Conservation (phyloP, 2,329 filamentous ascomycete species). For the Lachnellula arida region DNA sequence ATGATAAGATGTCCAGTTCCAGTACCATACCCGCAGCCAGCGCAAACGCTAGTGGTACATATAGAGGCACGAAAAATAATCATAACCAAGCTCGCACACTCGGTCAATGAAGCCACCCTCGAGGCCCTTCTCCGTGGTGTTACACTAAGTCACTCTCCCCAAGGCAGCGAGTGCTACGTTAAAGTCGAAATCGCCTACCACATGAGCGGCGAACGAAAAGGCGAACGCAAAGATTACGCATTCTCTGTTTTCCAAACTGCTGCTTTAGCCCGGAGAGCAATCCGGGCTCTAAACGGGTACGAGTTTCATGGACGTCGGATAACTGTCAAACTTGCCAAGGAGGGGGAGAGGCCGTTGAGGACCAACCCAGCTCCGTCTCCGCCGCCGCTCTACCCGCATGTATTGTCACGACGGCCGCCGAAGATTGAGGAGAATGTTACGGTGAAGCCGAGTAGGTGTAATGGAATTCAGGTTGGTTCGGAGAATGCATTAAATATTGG, state of each 20-base stretch:
- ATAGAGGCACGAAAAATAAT: constrained; percentile 23
- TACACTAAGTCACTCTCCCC: not conserved
- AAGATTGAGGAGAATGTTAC: not conserved
- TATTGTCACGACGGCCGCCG: no score
- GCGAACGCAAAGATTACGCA: constrained; percentile 15
- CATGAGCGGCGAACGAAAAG: constrained; percentile 9
- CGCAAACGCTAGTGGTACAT: constrained; percentile 1
- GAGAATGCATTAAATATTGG: not conserved
- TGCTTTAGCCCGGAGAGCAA: not conserved
- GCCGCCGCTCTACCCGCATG: not conserved
- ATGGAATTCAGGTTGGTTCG: not conserved
- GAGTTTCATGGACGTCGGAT: not conserved
- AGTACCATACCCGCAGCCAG: not conserved
- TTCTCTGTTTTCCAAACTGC: constrained; percentile 14
- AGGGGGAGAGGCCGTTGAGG: not conserved
- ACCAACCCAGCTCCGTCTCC: not conserved
- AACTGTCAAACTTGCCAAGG: not conserved
- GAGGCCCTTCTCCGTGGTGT: constrained; percentile 6
- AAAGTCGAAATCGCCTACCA: constrained; percentile 11
- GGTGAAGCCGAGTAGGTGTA: not conserved
- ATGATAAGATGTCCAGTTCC: not conserved
- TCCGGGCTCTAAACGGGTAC: not conserved
- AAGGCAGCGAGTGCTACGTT: not conserved
- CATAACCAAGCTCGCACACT: constrained; percentile 16
- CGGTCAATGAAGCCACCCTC: constrained; percentile 3